phyloP scores from a whole-genome alignment of 208 protist genomes.

The Leishmania aethiopica region DNA sequence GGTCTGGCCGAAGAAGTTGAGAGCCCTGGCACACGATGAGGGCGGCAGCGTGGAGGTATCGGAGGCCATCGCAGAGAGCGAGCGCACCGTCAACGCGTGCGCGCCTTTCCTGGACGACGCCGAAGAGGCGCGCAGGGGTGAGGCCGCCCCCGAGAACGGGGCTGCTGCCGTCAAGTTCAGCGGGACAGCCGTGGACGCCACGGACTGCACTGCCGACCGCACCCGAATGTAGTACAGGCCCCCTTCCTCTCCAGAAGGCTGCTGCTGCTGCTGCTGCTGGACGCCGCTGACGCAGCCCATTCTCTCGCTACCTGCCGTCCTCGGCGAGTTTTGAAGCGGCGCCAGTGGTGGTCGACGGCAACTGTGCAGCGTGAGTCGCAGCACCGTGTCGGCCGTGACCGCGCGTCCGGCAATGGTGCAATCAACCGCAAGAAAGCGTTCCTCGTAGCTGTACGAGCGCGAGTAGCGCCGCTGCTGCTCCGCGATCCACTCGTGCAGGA shows the following conservation, averaged over 20 bases:
- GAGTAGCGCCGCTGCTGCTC: constrained; percentile 45
- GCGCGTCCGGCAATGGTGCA: constrained; percentile 39
- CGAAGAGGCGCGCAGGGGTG: not conserved
- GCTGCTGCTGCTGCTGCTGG: not conserved
- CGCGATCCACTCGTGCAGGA: constrained; percentile 53
- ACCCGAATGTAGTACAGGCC: constrained; percentile 22
- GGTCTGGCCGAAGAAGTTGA: constrained; percentile 26
- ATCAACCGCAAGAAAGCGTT: constrained; percentile 66
- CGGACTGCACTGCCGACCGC: constrained; percentile 9
- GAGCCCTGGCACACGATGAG: constrained; percentile 10
- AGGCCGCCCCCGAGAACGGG: not conserved
- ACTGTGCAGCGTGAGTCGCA: constrained; percentile 56
- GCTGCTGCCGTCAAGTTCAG: constrained; percentile 13
- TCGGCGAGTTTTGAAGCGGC: not conserved
- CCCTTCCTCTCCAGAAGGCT: not conserved
- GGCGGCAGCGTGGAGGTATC: not conserved
- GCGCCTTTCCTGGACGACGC: not conserved
- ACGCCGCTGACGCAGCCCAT: not conserved
- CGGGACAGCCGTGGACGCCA: constrained; percentile 25
- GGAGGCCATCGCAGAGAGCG: not conserved
- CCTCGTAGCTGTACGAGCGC: constrained; percentile 68
- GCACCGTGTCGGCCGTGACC: constrained; percentile 26
- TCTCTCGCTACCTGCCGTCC: not conserved
- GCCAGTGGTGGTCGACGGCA: constrained; percentile 44
- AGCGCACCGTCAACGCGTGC: not conserved